Evolutionary conservation across 2,329 filamentous ascomycete species (phyloP).

Genomic region (Fusarium sp.): DNA sequence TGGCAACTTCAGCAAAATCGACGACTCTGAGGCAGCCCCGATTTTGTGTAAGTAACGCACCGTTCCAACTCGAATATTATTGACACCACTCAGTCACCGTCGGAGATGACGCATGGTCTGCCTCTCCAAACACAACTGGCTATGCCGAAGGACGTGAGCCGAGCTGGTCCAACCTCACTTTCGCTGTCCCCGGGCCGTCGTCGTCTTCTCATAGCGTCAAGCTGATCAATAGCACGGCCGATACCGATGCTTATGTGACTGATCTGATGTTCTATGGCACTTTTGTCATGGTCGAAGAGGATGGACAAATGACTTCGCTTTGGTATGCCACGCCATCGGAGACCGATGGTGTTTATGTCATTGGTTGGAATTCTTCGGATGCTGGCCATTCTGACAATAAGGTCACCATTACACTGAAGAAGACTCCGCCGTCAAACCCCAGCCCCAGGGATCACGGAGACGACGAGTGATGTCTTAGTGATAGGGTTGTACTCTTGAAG

Average conservation of each 20-base stretch:
- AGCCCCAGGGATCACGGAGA: not conserved
- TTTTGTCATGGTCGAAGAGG: not conserved
- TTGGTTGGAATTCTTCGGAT: conserved; percentile 2
- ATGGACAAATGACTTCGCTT: not conserved
- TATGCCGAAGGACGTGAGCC: not conserved
- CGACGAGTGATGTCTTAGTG: fast-evolving
- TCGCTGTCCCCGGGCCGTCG: not conserved
- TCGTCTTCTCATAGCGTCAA: not conserved
- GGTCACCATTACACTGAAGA: not conserved
- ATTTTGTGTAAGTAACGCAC: not conserved
- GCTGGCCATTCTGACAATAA: not conserved
- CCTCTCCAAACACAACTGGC: not conserved
- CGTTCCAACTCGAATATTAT: fast-evolving
- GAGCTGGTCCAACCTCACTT: not conserved
- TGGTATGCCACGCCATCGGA: conserved; percentile 1
- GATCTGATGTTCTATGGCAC: not conserved
- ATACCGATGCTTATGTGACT: not conserved
- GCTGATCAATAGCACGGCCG: not conserved
- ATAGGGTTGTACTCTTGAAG: too few species aligned
- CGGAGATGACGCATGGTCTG: not conserved
- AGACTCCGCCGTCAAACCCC: not conserved
- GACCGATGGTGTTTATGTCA: not conserved
- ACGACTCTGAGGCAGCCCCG: not conserved
- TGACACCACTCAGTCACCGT: not conserved
- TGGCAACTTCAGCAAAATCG: not conserved